Conservation (phyloP, 2,329 filamentous ascomycete species). For the Fusarium napiforme region DNA sequence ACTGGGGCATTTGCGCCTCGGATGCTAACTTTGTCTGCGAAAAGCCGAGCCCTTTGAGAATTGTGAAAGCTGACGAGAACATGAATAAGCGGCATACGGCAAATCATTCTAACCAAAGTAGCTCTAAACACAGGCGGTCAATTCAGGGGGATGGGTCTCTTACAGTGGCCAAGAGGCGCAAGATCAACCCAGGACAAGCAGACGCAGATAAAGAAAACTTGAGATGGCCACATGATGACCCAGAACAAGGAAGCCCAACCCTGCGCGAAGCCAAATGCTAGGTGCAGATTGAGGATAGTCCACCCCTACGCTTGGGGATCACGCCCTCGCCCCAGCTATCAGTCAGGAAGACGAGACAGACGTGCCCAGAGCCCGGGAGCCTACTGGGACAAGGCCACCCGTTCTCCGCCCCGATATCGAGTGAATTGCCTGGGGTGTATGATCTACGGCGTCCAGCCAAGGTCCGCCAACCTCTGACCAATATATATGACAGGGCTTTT, state of each 20-base stretch:
- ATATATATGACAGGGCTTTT: constrained; percentile 16
- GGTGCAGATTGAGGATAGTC: constrained; percentile 21
- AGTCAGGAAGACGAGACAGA: constrained; percentile 35
- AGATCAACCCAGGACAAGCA: constrained; percentile 9
- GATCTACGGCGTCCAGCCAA: constrained; percentile 24
- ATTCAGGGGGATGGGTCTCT: constrained; percentile 40
- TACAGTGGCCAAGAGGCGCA: constrained; percentile 52
- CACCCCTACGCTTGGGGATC: constrained; percentile 4
- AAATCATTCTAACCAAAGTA: constrained; percentile 44
- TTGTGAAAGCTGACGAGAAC: constrained; percentile 55
- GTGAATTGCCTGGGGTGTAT: constrained; percentile 22
- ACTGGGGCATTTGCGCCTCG: constrained; percentile 48
- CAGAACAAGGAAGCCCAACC: background rate
- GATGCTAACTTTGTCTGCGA: constrained; percentile 34
- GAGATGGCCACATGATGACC: background rate
- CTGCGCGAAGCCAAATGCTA: constrained; percentile 16
- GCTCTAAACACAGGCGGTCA: constrained; percentile 12
- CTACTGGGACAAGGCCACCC: background rate
- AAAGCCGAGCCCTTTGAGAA: constrained; percentile 60
- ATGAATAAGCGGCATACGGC: constrained; percentile 22
- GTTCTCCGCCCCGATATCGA: background rate
- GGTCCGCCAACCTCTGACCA: constrained; percentile 34
- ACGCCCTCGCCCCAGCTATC: constrained; percentile 21
- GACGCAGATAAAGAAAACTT: constrained; percentile 36
- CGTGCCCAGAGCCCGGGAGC: background rate